Evolutionary conservation across 371 early-diverging fungal species (phyloP).

Genomic region (Amoeboaphelidium protococcarum): DNA sequence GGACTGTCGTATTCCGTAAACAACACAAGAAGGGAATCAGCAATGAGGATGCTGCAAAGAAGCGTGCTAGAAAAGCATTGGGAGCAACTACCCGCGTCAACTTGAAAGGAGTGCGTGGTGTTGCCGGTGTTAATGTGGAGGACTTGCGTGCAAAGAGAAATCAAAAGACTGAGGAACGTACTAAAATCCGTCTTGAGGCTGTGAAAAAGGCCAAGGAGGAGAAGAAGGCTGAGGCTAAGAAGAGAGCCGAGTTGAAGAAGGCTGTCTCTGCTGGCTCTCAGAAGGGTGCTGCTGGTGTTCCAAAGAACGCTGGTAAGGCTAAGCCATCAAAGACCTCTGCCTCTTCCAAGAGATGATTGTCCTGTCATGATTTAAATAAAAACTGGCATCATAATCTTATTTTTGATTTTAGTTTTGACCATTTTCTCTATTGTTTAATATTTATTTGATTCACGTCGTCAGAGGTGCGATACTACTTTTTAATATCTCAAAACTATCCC

Average conservation of each 20-base stretch:
- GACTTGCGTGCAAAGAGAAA: constrained; percentile 80
- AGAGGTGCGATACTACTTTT: too few species aligned
- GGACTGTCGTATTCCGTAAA: constrained; percentile 90
- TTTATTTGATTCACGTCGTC: too few species aligned
- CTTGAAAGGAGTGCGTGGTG: constrained; percentile 84
- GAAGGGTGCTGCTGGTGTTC: neutral
- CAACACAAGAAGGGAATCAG: constrained; percentile 94
- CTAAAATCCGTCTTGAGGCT: constrained; percentile 67
- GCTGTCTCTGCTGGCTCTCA: neutral
- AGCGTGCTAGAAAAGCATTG: too few species aligned
- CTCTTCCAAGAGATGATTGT: too few species aligned
- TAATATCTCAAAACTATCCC: too few species aligned
- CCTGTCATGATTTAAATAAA: too few species aligned
- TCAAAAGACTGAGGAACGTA: constrained; percentile 80
- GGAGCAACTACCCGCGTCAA: constrained; percentile 6
- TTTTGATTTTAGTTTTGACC: too few species aligned
- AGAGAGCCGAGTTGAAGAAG: neutral
- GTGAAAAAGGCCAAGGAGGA: constrained; percentile 56
- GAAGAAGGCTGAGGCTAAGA: constrained; percentile 30
- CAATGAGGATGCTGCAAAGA: constrained; percentile 75
- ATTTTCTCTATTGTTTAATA: too few species aligned
- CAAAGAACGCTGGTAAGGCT: neutral
- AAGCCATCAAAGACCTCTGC: too few species aligned
- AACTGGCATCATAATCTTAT: too few species aligned
- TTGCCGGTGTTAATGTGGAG: constrained; percentile 83